Evolutionary conservation across 371 early-diverging fungal species (phyloP).

Genomic region (Batkoa obscura): DNA sequence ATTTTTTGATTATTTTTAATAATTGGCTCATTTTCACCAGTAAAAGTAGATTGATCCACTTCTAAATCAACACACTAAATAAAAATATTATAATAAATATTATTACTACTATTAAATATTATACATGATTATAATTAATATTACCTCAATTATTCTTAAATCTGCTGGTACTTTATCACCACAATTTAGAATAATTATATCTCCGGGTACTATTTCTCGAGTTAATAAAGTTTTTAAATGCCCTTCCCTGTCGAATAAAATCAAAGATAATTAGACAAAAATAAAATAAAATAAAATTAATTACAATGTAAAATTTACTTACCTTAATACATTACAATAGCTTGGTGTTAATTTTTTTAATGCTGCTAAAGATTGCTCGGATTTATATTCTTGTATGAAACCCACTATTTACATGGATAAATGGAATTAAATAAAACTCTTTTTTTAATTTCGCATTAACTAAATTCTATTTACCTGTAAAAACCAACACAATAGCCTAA

Average conservation of each 20-base stretch:
- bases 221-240: conserved; percentile 32
- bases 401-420: conserved; percentile 32
- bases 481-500: conserved; percentile 70
- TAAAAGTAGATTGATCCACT: conserved; percentile 73
- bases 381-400: conserved; percentile 77
- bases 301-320: conserved; percentile 3
- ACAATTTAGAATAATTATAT: conserved; percentile 52
- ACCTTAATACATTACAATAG: conserved; percentile 60
- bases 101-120: neutral
- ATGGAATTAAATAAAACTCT: neutral
- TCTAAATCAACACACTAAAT: conserved; percentile 48
- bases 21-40: conserved; percentile 72
- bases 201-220: conserved; percentile 65
- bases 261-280: neutral
- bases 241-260: conserved; percentile 26
- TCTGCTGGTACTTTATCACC: conserved; percentile 88
- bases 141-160: conserved; percentile 40
- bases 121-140: conserved; percentile 3
- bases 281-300: neutral
- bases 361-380: conserved; percentile 69
- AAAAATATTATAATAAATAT: neutral
- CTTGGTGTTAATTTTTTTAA: conserved; percentile 75
- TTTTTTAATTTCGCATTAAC: too few relatives aligned
- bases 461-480: conserved; percentile 34
- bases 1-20: conserved; percentile 41